These are phyloP conservation scores for Salix koriyanagi DNA, from an alignment of 345 rosid species.

Conservation along the genomic window DNA sequence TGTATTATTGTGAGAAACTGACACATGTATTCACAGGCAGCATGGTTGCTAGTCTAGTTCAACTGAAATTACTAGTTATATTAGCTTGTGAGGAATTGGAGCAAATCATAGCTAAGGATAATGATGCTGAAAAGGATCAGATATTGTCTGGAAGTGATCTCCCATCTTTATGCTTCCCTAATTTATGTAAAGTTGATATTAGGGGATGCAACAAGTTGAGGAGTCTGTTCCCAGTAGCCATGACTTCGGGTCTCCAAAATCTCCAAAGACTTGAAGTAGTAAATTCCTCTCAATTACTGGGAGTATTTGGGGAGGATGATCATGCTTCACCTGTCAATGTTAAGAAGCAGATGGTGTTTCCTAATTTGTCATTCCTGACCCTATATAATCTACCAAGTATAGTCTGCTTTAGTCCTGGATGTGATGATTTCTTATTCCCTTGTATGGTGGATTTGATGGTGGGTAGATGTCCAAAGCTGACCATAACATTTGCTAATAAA, in stretches of 20 bases:
- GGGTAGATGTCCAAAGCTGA: neutral
- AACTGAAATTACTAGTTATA: rapidly evolving
- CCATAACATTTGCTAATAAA: no score
- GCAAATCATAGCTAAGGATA: neutral
- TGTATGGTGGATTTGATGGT: rapidly evolving
- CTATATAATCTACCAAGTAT: neutral
- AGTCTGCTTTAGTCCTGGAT: neutral
- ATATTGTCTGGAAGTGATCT: neutral
- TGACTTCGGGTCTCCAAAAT: neutral
- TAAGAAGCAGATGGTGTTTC: neutral
- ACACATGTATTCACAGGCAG: no score
- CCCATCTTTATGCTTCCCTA: neutral
- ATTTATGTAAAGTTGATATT: rapidly evolving
- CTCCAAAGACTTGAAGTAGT: rapidly evolving
- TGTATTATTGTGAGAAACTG: no score
- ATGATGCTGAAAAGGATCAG: no score
- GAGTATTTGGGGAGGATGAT: neutral
- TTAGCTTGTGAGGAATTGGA: no score
- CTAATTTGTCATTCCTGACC: rapidly evolving
- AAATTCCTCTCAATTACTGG: neutral
- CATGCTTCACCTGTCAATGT: neutral
- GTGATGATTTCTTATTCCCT: neutral
- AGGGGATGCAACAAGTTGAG: neutral
- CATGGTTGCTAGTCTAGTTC: no score
- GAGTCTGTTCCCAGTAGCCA: neutral